Base-by-base conservation (phyloP, 495 filamentous ascomycete genomes). In the Penicillium steckii region DNA sequence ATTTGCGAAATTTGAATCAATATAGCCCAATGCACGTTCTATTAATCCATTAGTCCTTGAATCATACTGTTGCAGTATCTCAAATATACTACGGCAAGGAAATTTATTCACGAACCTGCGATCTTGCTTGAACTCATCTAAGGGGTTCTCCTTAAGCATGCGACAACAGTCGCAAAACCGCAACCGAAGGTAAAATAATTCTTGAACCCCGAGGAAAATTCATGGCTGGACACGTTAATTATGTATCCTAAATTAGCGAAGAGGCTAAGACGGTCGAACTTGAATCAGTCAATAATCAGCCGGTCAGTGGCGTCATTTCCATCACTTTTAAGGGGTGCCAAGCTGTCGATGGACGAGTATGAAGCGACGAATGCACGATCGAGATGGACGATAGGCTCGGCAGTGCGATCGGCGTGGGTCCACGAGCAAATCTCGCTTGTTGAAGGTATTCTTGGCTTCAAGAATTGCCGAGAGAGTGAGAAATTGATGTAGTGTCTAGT, bases 1-100 rank as follows among this genome's bases (percentile, higher is more conserved):
- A 15, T 50, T 46, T 3, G 51, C 32, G 12, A 58, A 58, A 30
- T 58, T 44, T 1, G 51, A 51, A 27, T 58, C 55, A 4, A 55
- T 33, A 26, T 58, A 58, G 33, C 55, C 55, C 30, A 50, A 58
- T 19, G 51, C 26, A 8, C 50, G 50, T 17, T 15, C 33, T 37
- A 37, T 8, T 15, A n/a, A n/a, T n/a, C n/a, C n/a, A 4, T 18
- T 19, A 7, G 32, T 18, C 15, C 15, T n/a, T n/a, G n/a, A n/a
- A n/a, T n/a, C n/a, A n/a, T n/a, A n/a, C n/a, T n/a, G n/a, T n/a
- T n/a, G n/a, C n/a, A n/a, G n/a, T n/a, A n/a, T n/a, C n/a, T n/a
- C n/a, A n/a, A n/a, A n/a, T n/a, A n/a, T n/a, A n/a, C n/a, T n/a
- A n/a, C n/a, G n/a, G n/a, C n/a, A n/a, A n/a, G n/a, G n/a, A n/a